Percentiles rank a stretch among this genome's conserved stretches.
phyloP scores from a whole-genome alignment of 1,284 basidiomycete species.

The Ustilago trichophora region DNA sequence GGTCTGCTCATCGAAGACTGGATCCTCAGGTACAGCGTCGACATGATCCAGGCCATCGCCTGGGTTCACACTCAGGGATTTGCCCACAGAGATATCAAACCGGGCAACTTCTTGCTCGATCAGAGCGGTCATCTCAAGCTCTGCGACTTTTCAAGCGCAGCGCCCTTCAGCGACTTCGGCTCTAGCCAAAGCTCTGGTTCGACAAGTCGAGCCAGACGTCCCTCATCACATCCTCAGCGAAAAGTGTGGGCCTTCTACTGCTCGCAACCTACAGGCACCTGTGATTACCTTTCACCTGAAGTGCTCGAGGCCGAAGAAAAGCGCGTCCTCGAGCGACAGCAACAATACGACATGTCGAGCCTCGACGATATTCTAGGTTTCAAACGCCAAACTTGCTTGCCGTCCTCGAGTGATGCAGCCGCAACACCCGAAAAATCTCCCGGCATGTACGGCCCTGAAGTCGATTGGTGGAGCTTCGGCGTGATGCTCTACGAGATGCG shows the following conservation, averaged over 20 bases:
- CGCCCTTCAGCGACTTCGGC: constrained; percentile 58
- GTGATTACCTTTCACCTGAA: constrained; percentile 65
- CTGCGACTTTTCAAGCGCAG: constrained; percentile 64
- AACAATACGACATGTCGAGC: constrained; percentile 18
- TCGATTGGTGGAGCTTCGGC: constrained; percentile 66
- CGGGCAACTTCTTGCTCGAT: constrained; percentile 63
- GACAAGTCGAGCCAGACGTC: not conserved
- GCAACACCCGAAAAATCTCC: constrained; percentile 16
- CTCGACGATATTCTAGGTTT: constrained; percentile 30
- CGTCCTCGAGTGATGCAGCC: not conserved
- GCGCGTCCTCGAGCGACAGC: constrained; percentile 45
- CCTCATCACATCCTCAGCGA: constrained; percentile 16
- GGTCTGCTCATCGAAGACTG: constrained; percentile 58
- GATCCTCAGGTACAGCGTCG: constrained; percentile 55
- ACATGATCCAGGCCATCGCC: constrained; percentile 62
- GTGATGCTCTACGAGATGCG: constrained; percentile 65
- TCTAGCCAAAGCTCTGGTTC: not conserved
- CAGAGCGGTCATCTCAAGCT: constrained; percentile 61
- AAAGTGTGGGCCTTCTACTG: constrained; percentile 59
- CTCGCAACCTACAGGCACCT: constrained; percentile 60
- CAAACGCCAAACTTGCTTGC: not conserved
- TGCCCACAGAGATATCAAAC: constrained; percentile 65
- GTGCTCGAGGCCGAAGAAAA: constrained; percentile 59
- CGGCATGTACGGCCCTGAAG: constrained; percentile 62
- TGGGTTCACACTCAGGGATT: constrained; percentile 61